These are phyloP conservation scores for Populus hybrid DNA, from an alignment of 441 rosid genomes.

Conservation along the genomic window DNA sequence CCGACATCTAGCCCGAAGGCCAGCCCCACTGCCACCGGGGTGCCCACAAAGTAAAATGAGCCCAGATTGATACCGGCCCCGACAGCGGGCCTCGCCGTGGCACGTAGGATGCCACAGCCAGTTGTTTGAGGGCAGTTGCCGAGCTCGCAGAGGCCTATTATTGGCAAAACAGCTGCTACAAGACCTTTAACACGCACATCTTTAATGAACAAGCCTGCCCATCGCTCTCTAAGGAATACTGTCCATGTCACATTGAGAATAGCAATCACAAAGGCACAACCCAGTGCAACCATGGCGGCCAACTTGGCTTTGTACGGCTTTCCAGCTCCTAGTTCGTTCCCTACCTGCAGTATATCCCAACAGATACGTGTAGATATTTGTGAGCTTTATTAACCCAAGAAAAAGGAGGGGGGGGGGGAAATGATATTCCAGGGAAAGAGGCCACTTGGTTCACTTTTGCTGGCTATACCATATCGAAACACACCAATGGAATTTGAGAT, in stretches of 20 bases:
- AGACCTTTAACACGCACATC: constrained; percentile 52
- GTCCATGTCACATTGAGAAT: constrained; percentile 80
- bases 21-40: constrained; percentile 83
- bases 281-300: constrained; percentile 82
- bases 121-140: constrained; percentile 97
- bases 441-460: constrained; percentile 15
- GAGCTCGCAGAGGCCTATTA: constrained; percentile 85
- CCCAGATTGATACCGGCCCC: constrained; percentile 82
- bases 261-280: constrained; percentile 81
- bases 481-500: constrained; percentile 22
- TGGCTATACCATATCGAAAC: constrained; percentile 23
- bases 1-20: constrained; percentile 74
- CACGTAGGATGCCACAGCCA: constrained; percentile 87
- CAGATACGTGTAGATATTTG: background rate
- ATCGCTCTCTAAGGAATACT: constrained; percentile 51
- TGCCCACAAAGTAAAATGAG: constrained; percentile 88
- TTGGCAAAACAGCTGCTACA: constrained; percentile 82
- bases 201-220: constrained; percentile 77
- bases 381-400: background rate
- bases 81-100: constrained; percentile 73
- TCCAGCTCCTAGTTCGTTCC: constrained; percentile 95
- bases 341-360: constrained; percentile 50
- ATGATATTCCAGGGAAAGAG: background rate
- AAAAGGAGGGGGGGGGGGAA: background rate
- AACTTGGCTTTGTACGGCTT: constrained; percentile 78